Evolutionary conservation across 2,329 filamentous ascomycete species (phyloP).

Genomic region (Metarhizium brunneum): DNA sequence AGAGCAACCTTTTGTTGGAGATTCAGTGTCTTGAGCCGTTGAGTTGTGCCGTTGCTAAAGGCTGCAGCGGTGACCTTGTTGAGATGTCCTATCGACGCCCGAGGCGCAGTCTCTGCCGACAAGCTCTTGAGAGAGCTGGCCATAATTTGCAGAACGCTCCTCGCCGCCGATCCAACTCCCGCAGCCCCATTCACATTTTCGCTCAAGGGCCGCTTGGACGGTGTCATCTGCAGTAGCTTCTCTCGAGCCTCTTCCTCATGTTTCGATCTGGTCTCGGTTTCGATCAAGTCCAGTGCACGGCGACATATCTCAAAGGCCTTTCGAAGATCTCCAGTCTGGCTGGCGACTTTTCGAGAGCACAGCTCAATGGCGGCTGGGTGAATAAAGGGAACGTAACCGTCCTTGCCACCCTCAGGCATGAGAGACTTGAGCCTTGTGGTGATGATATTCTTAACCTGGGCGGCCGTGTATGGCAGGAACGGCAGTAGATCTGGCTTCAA

Average conservation of each 20-base stretch:
- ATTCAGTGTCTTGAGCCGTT: slow-evolving; percentile 80
- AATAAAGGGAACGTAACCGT: slow-evolving; percentile 71
- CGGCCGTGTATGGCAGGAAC: slow-evolving; percentile 84
- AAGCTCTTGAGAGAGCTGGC: slow-evolving; percentile 49
- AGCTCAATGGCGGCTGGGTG: slow-evolving; percentile 91
- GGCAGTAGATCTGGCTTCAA: slow-evolving; percentile 83
- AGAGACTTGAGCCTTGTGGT: slow-evolving; percentile 72
- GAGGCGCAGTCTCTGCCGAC: slow-evolving; percentile 71
- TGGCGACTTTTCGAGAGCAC: slow-evolving; percentile 88
- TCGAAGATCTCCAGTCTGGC: slow-evolving; percentile 86
- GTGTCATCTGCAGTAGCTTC: slow-evolving; percentile 48
- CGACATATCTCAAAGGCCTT: slow-evolving; percentile 94
- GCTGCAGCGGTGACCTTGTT: slow-evolving; percentile 84
- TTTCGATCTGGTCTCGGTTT: slow-evolving; percentile 70
- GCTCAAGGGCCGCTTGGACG: slow-evolving; percentile 66
- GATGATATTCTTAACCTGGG: slow-evolving; percentile 82
- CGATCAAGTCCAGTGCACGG: slow-evolving; percentile 79
- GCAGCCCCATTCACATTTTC: slow-evolving; percentile 66
- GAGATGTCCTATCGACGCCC: slow-evolving; percentile 82
- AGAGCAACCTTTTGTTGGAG: slow-evolving; percentile 94
- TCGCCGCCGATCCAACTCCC: slow-evolving; percentile 20
- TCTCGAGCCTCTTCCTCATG: slow-evolving; percentile 55
- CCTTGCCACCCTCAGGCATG: slow-evolving; percentile 42
- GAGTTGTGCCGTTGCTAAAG: slow-evolving; percentile 80
- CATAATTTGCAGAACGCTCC: slow-evolving; percentile 38